Percentiles rank a stretch among this genome's conserved stretches.
Evolutionary conservation across 768 basidiomycete species (phyloP).

Genomic region (Tylopilus cervinicoccineus): DNA sequence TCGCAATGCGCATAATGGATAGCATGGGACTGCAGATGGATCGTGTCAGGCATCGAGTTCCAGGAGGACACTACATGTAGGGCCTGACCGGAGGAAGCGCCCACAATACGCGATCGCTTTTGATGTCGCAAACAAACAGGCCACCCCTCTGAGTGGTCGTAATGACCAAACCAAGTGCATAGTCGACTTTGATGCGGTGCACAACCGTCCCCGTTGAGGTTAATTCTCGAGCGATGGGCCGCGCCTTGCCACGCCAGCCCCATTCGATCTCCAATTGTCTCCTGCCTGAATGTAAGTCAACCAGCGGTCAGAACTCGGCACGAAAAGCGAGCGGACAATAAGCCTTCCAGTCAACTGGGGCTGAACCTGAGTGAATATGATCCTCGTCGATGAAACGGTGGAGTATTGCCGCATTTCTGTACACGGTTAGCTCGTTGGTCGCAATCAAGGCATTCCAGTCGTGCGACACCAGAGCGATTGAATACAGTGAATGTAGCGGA

Average conservation of each 20-base stretch:
- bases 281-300: slow-evolving; percentile 35
- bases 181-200: slow-evolving; percentile 77
- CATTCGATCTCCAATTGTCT: slow-evolving; percentile 41
- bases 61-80: background rate
- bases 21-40: slow-evolving; percentile 8
- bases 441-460: slow-evolving; percentile 46
- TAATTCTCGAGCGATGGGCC: slow-evolving; percentile 37
- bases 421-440: slow-evolving; percentile 49
- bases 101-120: slow-evolving; percentile 54
- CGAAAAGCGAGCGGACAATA: slow-evolving; percentile 43
- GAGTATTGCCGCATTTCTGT: slow-evolving; percentile 50
- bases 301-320: slow-evolving; percentile 10
- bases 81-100: slow-evolving; percentile 47
- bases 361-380: slow-evolving; percentile 28
- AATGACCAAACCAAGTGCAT: slow-evolving; percentile 54
- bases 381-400: slow-evolving; percentile 43
- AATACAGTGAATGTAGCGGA: slow-evolving; percentile 40
- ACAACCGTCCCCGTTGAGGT: slow-evolving; percentile 36
- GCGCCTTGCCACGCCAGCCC: slow-evolving; percentile 54
- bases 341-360: slow-evolving; percentile 49
- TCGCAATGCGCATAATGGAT: slow-evolving; percentile 60
- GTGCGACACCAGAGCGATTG: slow-evolving; percentile 37
- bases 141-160: slow-evolving; percentile 55
- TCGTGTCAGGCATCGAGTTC: background rate
- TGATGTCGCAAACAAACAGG: slow-evolving; percentile 53